These are phyloP conservation scores for Stemphylium vesicarium DNA, from an alignment of 2,329 filamentous ascomycete genomes.

Conservation along the genomic window DNA sequence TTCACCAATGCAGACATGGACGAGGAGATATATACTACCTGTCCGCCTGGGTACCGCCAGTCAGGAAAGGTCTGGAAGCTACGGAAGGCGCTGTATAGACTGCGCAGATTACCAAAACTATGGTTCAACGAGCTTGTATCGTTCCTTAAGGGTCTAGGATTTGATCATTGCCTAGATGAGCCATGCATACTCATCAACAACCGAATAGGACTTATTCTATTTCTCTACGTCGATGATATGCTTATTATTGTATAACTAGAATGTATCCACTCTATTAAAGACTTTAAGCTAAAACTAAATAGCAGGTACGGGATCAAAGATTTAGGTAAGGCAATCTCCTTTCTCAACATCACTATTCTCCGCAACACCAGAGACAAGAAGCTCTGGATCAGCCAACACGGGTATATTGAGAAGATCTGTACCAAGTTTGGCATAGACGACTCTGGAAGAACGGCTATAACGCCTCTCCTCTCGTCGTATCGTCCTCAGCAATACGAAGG, in stretches of 20 bases:
- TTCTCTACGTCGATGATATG: no score
- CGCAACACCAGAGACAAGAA: constrained; percentile 5
- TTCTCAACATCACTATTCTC: constrained; percentile 10
- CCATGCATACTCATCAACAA: no score
- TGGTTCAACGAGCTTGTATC: no score
- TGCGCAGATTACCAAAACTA: no score
- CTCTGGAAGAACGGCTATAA: not conserved
- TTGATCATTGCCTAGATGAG: no score
- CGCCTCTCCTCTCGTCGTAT: constrained; percentile 5
- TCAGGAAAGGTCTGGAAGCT: not conserved
- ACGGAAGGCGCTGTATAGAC: no score
- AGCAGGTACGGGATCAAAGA: constrained; percentile 11
- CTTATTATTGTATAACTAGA: no score
- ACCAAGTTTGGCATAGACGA: constrained; percentile 8
- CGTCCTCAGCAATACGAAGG: not conserved
- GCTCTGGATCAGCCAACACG: constrained; percentile 10
- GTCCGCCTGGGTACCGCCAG: not conserved
- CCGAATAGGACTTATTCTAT: no score
- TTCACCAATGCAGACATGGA: constrained; percentile 15
- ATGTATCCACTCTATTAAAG: no score
- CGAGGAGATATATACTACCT: constrained; percentile 7
- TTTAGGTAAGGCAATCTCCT: constrained; percentile 8
- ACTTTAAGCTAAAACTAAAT: not conserved
- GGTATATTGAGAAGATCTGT: constrained; percentile 10
- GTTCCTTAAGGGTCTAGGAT: no score